Evolutionary conservation across 2,329 filamentous ascomycete species (phyloP).

Genomic region (Pyrenophora tritici-repentis): DNA sequence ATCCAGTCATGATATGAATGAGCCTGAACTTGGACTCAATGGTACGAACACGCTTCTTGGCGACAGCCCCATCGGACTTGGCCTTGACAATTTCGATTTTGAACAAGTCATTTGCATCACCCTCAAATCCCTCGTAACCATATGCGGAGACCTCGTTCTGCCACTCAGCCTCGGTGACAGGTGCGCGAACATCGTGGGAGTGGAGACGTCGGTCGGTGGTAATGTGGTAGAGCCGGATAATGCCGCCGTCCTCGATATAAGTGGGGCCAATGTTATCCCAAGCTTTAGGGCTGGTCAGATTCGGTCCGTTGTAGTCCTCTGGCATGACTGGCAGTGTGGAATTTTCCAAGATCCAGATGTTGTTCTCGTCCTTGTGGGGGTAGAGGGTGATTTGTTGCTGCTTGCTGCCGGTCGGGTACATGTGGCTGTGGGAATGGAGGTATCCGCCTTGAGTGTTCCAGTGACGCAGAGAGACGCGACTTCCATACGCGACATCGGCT

Average conservation of each 20-base stretch:
- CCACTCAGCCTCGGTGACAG: slow-evolving; percentile 63
- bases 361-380: slow-evolving; percentile 99
- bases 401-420: slow-evolving; percentile 97
- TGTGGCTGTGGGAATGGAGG: slow-evolving; percentile 92
- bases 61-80: slow-evolving; percentile 75
- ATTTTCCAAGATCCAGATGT: slow-evolving; percentile 92
- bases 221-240: slow-evolving; percentile 82
- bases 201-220: slow-evolving; percentile 88
- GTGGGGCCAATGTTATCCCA: slow-evolving; percentile 77
- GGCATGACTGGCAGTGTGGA: slow-evolving; percentile 76
- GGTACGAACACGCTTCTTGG: slow-evolving; percentile 85
- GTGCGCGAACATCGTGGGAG: slow-evolving; percentile 83
- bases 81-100: slow-evolving; percentile 92
- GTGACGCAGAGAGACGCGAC: slow-evolving; percentile 83
- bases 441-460: slow-evolving; percentile 98
- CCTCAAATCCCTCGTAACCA: slow-evolving; percentile 94
- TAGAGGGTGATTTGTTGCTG: slow-evolving; percentile 99
- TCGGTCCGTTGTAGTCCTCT: slow-evolving; percentile 72
- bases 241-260: slow-evolving; percentile 77
- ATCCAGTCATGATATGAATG: slow-evolving; percentile 95
- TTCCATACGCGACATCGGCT: slow-evolving; percentile 88
- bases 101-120: slow-evolving; percentile 96
- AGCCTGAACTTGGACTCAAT: slow-evolving; percentile 97
- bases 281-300: slow-evolving; percentile 78
- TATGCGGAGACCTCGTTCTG: slow-evolving; percentile 97